Evolutionary conservation across 2,329 filamentous ascomycete species (phyloP).

Genomic region (Arthrobotrys sinensis): DNA sequence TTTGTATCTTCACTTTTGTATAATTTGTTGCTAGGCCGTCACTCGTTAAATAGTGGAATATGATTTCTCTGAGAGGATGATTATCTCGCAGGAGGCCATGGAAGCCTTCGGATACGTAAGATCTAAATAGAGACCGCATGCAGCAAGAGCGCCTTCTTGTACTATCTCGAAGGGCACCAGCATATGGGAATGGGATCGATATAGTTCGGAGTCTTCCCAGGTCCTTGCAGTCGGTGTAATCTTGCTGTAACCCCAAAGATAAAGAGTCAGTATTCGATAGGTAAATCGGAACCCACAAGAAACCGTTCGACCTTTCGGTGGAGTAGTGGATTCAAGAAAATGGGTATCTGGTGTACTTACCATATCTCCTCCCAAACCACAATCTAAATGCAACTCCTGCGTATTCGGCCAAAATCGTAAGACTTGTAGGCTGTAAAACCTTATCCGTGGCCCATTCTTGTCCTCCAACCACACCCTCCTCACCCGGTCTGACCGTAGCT

Average conservation of each 20-base stretch:
- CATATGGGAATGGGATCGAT: slow-evolving; percentile 30
- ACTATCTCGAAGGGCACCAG: background rate
- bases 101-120: background rate
- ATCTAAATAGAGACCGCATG: background rate
- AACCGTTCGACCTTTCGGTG: background rate
- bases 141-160: background rate
- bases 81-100: background rate
- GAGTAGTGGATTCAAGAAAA: background rate
- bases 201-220: slow-evolving; percentile 9
- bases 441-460: background rate
- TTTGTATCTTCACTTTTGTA: background rate
- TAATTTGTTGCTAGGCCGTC: background rate
- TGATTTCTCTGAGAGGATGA: background rate
- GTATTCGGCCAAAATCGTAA: background rate
- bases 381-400: slow-evolving; percentile 31
- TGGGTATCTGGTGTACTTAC: slow-evolving; percentile 9
- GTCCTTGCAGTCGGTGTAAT: background rate
- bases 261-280: too few relatives aligned
- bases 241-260: background rate
- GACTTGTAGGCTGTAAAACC: background rate
- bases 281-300: background rate
- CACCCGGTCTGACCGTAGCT: background rate
- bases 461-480: slow-evolving; percentile 33
- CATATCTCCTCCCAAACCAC: background rate
- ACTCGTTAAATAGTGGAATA: slow-evolving; percentile 8